Percentiles rank a stretch among this genome's conserved stretches.
phyloP scores from a whole-genome alignment of 1,284 basidiomycete genomes.

The Trichosporon inkin region DNA sequence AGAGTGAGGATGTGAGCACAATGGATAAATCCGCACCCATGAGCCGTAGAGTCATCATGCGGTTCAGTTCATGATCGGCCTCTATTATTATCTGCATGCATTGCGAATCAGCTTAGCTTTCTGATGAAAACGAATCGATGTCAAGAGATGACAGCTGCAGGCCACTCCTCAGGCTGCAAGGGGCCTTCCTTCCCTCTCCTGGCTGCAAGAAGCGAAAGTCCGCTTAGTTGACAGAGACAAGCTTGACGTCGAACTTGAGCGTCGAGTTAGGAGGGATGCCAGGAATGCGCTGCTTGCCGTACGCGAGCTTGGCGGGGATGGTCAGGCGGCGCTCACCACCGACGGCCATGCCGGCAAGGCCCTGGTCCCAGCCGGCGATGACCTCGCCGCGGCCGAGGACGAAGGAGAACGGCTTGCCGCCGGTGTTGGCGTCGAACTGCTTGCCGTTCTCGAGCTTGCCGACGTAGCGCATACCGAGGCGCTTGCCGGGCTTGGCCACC shows the following conservation, averaged over 20 bases:
- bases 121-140: no score
- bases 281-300: conserved; percentile 54
- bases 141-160: no score
- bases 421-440: conserved; percentile 82
- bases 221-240: conserved; percentile 52
- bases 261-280: conserved; percentile 55
- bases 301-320: conserved; percentile 53
- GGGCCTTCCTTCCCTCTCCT: no score
- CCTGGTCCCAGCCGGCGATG: conserved; percentile 93
- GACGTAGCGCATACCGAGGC: conserved; percentile 68
- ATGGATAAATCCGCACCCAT: no score
- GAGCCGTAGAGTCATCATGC: no score
- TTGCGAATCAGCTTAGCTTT: neutral
- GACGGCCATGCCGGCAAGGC: conserved; percentile 84
- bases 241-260: conserved; percentile 57
- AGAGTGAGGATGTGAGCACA: no score
- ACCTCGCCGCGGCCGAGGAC: conserved; percentile 82
- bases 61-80: neutral
- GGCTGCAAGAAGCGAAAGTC: neutral
- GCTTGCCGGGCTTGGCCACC: conserved; percentile 78
- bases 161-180: no score
- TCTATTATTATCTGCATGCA: conserved; percentile 9
- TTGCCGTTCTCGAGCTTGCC: conserved; percentile 76
- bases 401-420: conserved; percentile 87
- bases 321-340: conserved; percentile 82